Evolutionary conservation across 495 filamentous ascomycete genomes (phyloP).

Genomic region (Hypoxylon intermedium): DNA sequence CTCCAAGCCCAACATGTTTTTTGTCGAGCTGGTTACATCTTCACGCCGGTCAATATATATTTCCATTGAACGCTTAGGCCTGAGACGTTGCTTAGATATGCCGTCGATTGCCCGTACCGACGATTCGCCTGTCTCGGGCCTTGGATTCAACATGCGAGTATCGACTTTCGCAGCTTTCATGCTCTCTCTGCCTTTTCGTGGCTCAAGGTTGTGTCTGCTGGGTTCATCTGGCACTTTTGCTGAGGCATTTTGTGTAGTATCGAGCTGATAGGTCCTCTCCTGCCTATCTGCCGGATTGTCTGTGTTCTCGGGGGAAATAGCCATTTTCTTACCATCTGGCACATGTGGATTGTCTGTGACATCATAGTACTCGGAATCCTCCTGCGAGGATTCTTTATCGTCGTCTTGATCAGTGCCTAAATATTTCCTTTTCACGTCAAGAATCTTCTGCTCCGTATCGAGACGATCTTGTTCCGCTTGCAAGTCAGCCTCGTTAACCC

Average conservation of each 20-base stretch:
- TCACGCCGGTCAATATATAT: too few species aligned
- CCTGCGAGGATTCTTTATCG: not conserved
- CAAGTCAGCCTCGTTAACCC: not conserved
- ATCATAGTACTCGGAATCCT: not conserved
- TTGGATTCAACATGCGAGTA: too few species aligned
- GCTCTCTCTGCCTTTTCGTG: not conserved
- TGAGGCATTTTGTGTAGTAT: not conserved
- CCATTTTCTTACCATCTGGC: not conserved
- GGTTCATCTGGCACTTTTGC: not conserved
- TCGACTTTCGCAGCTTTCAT: not conserved
- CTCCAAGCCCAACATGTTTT: too few species aligned
- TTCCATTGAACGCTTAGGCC: too few species aligned
- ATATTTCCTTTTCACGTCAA: not conserved
- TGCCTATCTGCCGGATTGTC: not conserved
- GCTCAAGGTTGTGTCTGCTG: not conserved
- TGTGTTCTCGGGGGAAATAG: not conserved
- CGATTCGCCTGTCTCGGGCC: too few species aligned
- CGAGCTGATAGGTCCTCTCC: not conserved
- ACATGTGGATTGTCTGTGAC: not conserved
- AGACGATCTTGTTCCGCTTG: not conserved
- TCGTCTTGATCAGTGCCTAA: not conserved
- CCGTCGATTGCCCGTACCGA: too few species aligned
- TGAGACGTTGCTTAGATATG: too few species aligned
- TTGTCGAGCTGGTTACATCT: too few species aligned
- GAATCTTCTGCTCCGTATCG: not conserved